Conservation (phyloP, 257 asterid genomes). For the Penstemon eatonii region DNA sequence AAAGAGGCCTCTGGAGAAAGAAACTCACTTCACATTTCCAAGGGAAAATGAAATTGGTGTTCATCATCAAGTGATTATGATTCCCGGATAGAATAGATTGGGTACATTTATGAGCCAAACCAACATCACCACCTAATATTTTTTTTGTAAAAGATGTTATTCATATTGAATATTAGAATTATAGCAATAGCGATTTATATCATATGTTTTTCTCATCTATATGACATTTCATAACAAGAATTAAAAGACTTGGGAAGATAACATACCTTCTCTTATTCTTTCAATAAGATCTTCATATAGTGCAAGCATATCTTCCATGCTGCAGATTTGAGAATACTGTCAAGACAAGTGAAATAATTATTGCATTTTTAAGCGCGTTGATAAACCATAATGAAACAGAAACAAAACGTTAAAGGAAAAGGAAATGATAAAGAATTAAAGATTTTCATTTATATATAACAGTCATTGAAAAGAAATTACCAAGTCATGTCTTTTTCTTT, state of each 20-base stretch:
- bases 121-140: conserved; percentile 32
- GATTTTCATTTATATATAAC: neutral
- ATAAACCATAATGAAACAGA: neutral
- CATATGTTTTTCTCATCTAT: neutral
- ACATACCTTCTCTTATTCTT: conserved; percentile 38
- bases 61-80: conserved; percentile 6
- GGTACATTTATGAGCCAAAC: conserved; percentile 33
- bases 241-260: neutral
- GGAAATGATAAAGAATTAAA: neutral
- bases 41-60: conserved; percentile 20
- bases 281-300: conserved; percentile 30
- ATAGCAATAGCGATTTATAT: too few relatives aligned
- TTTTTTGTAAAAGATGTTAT: too few relatives aligned
- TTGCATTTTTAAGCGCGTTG: neutral
- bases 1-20: neutral
- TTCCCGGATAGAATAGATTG: conserved; percentile 22
- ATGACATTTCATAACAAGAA: neutral
- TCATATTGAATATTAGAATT: too few relatives aligned
- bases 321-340: conserved; percentile 34
- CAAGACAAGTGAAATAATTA: conserved; percentile 16
- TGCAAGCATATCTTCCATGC: conserved; percentile 32
- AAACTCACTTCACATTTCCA: conserved; percentile 37
- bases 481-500: conserved; percentile 42
- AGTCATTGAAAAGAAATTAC: conserved; percentile 30
- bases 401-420: neutral